phyloP scores from a whole-genome alignment of 2,329 filamentous ascomycete species.

The Cyanodermella asteris region DNA sequence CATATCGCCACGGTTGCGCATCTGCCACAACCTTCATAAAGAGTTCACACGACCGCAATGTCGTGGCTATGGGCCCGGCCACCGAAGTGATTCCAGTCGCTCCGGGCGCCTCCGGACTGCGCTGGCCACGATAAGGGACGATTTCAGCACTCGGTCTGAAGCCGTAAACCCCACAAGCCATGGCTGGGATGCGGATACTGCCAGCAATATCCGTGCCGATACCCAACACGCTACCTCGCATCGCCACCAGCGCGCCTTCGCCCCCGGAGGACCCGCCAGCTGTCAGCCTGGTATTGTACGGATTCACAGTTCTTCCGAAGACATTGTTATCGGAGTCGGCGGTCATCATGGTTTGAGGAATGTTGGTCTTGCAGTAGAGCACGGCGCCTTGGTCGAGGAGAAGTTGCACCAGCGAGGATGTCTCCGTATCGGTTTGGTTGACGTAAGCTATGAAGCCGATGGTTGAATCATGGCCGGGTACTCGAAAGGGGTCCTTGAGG shows the following conservation, averaged over 20 bases:
- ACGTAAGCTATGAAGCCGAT: conserved; percentile 39
- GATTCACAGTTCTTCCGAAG: conserved; percentile 41
- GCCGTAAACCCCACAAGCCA: conserved; percentile 23
- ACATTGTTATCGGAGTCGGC: conserved; percentile 39
- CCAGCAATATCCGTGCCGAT: conserved; percentile 39
- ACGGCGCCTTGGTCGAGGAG: conserved; percentile 40
- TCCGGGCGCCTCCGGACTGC: conserved; percentile 23
- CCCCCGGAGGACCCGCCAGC: conserved; percentile 43
- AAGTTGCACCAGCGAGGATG: conserved; percentile 36
- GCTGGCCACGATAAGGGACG: conserved; percentile 30
- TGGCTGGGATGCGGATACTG: conserved; percentile 24
- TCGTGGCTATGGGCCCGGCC: conserved; percentile 20
- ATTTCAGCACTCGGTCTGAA: conserved; percentile 24
- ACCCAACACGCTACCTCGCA: conserved; percentile 36
- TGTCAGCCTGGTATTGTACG: conserved; percentile 25
- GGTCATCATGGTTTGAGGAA: conserved; percentile 35
- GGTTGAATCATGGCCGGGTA: conserved; percentile 26
- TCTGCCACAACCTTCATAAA: conserved; percentile 32
- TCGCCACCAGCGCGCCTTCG: conserved; percentile 36
- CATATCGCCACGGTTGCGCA: conserved; percentile 27
- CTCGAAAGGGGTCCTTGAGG: conserved; percentile 24
- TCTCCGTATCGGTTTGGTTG: conserved; percentile 31
- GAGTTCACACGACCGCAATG: conserved; percentile 18
- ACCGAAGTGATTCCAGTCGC: conserved; percentile 27
- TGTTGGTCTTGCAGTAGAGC: conserved; percentile 48